Evolutionary conservation across 2,329 filamentous ascomycete species (phyloP).

Genomic region (Mariannaea sp.): DNA sequence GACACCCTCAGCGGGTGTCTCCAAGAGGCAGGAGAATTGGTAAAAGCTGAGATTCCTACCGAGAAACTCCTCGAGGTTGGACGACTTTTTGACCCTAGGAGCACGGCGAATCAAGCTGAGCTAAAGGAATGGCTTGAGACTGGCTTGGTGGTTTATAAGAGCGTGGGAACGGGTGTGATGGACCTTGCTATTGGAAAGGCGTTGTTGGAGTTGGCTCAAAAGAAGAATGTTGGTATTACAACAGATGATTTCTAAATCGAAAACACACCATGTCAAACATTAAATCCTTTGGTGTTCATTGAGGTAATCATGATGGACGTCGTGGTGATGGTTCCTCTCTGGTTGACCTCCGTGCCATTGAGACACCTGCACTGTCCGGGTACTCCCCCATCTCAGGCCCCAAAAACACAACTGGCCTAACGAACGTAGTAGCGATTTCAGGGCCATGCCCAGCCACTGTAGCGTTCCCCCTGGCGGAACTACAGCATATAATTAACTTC

Average conservation of each 20-base stretch:
- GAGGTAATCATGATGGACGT: too few species aligned
- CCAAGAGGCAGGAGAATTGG: constrained; percentile 40
- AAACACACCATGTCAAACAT: background rate
- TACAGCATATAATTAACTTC: too few species aligned
- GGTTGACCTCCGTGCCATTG: too few species aligned
- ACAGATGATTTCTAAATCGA: constrained; percentile 30
- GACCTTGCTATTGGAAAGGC: constrained; percentile 67
- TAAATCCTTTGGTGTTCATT: too few species aligned
- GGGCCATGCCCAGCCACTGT: too few species aligned
- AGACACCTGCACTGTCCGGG: too few species aligned
- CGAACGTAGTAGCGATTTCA: too few species aligned
- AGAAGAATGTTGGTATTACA: constrained; percentile 54
- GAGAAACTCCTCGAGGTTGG: constrained; percentile 50
- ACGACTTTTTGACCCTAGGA: constrained; percentile 52
- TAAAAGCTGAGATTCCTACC: constrained; percentile 31
- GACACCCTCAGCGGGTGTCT: constrained; percentile 39
- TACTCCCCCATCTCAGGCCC: too few species aligned
- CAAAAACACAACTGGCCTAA: too few species aligned
- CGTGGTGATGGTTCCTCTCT: too few species aligned
- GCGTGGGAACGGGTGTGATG: constrained; percentile 70
- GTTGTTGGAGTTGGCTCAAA: constrained; percentile 60
- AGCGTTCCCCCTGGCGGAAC: too few species aligned
- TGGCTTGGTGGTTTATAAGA: constrained; percentile 72
- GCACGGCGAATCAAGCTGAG: constrained; percentile 1
- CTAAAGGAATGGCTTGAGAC: constrained; percentile 63